These are phyloP conservation scores for Plasmopara viticola DNA, from an alignment of 352 stramenopile genomes.

Conservation along the genomic window DNA sequence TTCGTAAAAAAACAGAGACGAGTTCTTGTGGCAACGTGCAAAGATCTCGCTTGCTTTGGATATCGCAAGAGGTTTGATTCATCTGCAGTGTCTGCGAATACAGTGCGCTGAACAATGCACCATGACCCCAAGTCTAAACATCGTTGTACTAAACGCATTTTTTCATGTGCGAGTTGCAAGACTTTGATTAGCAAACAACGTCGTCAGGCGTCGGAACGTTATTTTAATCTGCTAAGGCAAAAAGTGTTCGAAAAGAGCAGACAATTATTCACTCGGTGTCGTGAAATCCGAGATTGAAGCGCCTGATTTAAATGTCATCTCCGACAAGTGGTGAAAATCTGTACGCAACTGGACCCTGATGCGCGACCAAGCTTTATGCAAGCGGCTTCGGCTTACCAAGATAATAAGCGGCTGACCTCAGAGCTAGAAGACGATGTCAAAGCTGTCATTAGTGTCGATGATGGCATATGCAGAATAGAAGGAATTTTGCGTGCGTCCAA, in stretches of 20 bases:
- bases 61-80: constrained; percentile 72
- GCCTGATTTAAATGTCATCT: constrained; percentile 50
- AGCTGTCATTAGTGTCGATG: constrained; percentile 15
- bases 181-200: constrained; percentile 65
- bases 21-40: constrained; percentile 55
- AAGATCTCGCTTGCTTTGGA: constrained; percentile 82
- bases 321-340: constrained; percentile 42
- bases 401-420: constrained; percentile 52
- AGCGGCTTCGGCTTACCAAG: constrained; percentile 64
- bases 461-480: constrained; percentile 1
- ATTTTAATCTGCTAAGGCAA: constrained; percentile 78
- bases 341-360: constrained; percentile 62
- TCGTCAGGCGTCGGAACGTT: too few species aligned
- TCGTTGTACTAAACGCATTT: constrained; percentile 67
- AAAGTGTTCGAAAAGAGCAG: constrained; percentile 81
- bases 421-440: constrained; percentile 17
- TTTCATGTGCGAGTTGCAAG: constrained; percentile 67
- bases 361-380: constrained; percentile 58
- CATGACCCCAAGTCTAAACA: constrained; percentile 85
- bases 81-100: constrained; percentile 68
- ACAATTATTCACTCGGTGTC: constrained; percentile 86
- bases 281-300: constrained; percentile 64
- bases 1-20: constrained; percentile 47
- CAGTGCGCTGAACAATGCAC: constrained; percentile 49
- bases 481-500: too few species aligned